Evolutionary conservation across 768 basidiomycete species (phyloP).

Genomic region (Kwoniella pini): DNA sequence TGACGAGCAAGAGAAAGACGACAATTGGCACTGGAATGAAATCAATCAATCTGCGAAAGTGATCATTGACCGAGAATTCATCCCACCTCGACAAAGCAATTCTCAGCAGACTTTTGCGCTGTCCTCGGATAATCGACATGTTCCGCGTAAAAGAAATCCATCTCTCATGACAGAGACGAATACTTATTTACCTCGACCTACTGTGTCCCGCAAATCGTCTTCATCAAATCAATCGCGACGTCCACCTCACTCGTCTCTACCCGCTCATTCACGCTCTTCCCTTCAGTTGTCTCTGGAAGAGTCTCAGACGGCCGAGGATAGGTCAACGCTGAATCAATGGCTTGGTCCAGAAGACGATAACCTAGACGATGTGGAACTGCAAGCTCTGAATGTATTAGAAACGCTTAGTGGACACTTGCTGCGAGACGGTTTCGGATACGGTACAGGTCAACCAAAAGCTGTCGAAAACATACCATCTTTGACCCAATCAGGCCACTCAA

Average conservation of each 20-base stretch:
- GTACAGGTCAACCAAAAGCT: neutral
- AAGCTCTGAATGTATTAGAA: slow-evolving; percentile 10
- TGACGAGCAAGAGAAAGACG: neutral
- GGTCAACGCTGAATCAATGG: neutral
- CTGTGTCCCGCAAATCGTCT: neutral
- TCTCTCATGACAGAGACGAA: neutral
- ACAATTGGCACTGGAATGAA: slow-evolving; percentile 8
- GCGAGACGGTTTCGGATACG: slow-evolving; percentile 11
- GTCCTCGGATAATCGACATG: neutral
- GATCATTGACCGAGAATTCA: neutral
- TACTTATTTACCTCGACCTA: neutral
- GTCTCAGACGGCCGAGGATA: neutral
- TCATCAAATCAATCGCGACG: neutral
- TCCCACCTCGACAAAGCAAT: neutral
- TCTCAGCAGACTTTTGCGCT: neutral
- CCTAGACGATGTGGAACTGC: slow-evolving; percentile 11
- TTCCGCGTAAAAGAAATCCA: slow-evolving; percentile 1
- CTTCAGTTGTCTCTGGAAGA: neutral
- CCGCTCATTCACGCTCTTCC: slow-evolving; percentile 3
- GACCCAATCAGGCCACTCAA: slow-evolving; percentile 1
- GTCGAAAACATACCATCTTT: neutral
- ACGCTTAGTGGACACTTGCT: slow-evolving; percentile 7
- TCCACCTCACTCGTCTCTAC: neutral
- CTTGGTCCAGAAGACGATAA: slow-evolving; percentile 5
- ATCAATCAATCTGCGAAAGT: slow-evolving; percentile 6